Evolutionary conservation across 1,284 basidiomycete species (phyloP), one percentile per base, ranked within the genome.

Genomic region (Hypsizygus ulmarius): DNA sequence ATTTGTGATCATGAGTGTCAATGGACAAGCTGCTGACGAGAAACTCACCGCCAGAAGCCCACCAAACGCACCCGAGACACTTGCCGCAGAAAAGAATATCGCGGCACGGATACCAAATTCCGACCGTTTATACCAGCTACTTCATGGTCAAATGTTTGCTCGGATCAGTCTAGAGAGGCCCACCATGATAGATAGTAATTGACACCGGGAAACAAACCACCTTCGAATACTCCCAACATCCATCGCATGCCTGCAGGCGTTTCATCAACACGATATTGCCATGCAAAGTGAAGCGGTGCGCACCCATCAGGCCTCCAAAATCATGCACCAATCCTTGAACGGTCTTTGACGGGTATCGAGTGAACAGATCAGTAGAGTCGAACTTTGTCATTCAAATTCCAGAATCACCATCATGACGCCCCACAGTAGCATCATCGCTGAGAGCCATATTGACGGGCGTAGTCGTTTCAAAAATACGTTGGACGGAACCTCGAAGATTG

Each of bases 81-180:
- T 85, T 0, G 84, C 84, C 6, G 84, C 84, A 0, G 84, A 84
- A 69, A 89, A 88, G 68, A 89, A 89, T 15, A 87, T 62, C 1
- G 86, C 84, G 9, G 82, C 77, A 64, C 71, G 61, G 39, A 73
- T 70, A 46, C 83, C 85, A 47, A 84, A 85, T 56, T 88, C 85
- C 5, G 79, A 81, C 25, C 83, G 82, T 57, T 82, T 82, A 60
- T 84, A 84, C 81, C 81, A 84, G 47, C 78, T 79, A 33, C 4
- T 32, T 15, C 16, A 33, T 29, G 2, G 33, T 14, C 35, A 37
- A n/a, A 39, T 16, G 11, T 14, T 34, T 18, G 15, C 6, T 30
- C 43, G 14, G 2, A 15, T 18, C 16, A 12, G 28, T 37, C 36
- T 14, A 35, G 34, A 16, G 1, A 37, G 29, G 60, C 73, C 32